phyloP scores from a whole-genome alignment of 2,329 filamentous ascomycete genomes.

The Leptographium lundbergii region DNA sequence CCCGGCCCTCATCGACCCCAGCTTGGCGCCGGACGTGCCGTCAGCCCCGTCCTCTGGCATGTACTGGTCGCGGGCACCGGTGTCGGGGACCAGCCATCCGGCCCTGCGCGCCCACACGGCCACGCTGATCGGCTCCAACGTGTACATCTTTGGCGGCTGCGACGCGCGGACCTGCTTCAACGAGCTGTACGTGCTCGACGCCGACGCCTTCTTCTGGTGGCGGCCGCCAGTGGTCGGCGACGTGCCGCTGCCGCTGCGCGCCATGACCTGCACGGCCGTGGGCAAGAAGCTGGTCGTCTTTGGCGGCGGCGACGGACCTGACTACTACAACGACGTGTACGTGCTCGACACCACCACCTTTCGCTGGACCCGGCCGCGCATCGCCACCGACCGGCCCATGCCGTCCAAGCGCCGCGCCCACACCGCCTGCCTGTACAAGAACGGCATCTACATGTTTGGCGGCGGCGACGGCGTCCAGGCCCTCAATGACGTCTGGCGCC shows the following conservation, averaged over 20 bases:
- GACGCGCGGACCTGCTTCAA: conserved; percentile 56
- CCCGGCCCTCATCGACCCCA: conserved; percentile 43
- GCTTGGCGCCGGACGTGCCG: conserved; percentile 45
- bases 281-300: conserved; percentile 58
- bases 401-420: conserved; percentile 54
- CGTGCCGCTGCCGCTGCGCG: conserved; percentile 49
- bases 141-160: conserved; percentile 58
- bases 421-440: conserved; percentile 59
- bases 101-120: conserved; percentile 54
- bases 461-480: conserved; percentile 59
- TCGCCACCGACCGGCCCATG: conserved; percentile 38
- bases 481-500: conserved; percentile 60
- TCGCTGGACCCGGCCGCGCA: conserved; percentile 50
- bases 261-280: conserved; percentile 61
- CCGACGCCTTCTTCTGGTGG: conserved; percentile 59
- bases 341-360: conserved; percentile 60
- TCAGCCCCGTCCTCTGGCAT: conserved; percentile 55
- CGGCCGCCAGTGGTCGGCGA: conserved; percentile 52
- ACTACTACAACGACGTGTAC: conserved; percentile 62
- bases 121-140: conserved; percentile 51
- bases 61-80: conserved; percentile 57
- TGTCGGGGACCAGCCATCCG: conserved; percentile 49
- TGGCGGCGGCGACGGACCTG: conserved; percentile 55
- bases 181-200: conserved; percentile 55
- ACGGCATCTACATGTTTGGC: conserved; percentile 60